Percentiles rank a stretch among this genome's conserved stretches.
Conservation (phyloP, 179 eudicot species). For the Beta lomatogona region DNA sequence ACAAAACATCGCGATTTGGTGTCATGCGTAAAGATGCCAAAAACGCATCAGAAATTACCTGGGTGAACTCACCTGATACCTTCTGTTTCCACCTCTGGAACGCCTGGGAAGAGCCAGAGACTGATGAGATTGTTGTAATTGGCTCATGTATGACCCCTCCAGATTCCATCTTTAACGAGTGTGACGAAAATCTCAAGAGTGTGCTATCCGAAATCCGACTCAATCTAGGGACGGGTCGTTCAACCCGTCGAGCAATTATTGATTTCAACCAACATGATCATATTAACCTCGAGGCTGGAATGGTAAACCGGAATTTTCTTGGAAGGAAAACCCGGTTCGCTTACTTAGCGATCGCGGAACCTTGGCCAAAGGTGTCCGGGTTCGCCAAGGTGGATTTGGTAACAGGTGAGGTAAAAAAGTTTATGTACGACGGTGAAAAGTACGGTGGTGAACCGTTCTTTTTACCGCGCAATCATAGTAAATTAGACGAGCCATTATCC, state of each 20-base stretch:
- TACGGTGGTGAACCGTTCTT: constrained; percentile 35
- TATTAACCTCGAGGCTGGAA: constrained; percentile 35
- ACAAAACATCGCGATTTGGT: constrained; percentile 32
- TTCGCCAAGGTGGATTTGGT: constrained; percentile 29
- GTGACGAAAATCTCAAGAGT: constrained; percentile 28
- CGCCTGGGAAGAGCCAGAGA: constrained; percentile 32
- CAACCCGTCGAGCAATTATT: constrained; percentile 27
- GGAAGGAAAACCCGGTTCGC: constrained; percentile 31
- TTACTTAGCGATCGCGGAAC: constrained; percentile 31
- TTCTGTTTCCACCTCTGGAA: constrained; percentile 38
- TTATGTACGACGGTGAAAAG: constrained; percentile 23
- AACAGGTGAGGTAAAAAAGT: constrained; percentile 26
- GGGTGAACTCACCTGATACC: constrained; percentile 25
- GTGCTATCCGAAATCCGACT: constrained; percentile 34
- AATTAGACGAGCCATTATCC: not conserved
- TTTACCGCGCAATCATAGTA: constrained; percentile 9
- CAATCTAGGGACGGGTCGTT: constrained; percentile 26
- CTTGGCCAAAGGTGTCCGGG: constrained; percentile 39
- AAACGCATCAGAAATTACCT: constrained; percentile 16
- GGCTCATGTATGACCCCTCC: constrained; percentile 44
- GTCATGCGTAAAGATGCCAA: constrained; percentile 23
- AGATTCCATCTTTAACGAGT: constrained; percentile 38
- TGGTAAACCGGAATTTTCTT: constrained; percentile 35
- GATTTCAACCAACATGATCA: not conserved
- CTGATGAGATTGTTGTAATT: constrained; percentile 29